phyloP scores from a whole-genome alignment of 768 basidiomycete species.

The Flagelloscypha sp. region DNA sequence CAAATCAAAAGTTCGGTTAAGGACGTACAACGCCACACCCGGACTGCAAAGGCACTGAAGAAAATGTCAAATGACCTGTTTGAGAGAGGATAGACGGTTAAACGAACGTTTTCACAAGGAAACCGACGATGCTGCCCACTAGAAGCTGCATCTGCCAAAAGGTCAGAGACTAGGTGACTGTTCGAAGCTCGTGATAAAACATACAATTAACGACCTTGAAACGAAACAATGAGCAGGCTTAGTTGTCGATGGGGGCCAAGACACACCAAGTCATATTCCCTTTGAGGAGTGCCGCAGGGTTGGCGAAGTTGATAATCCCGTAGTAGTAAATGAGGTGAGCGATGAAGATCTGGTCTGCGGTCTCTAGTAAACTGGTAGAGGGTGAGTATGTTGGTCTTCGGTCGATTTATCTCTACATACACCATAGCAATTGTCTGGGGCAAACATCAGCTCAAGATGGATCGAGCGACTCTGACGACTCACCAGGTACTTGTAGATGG shows the following conservation, averaged over 20 bases:
- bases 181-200: constrained; percentile 10
- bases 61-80: not conserved
- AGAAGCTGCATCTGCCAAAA: not conserved
- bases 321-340: constrained; percentile 52
- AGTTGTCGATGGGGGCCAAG: constrained; percentile 5
- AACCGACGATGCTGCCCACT: constrained; percentile 46
- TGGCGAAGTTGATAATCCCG: constrained; percentile 35
- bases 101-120: constrained; percentile 45
- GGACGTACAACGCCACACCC: constrained; percentile 57
- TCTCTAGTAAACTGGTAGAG: constrained; percentile 38
- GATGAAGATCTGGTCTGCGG: constrained; percentile 47
- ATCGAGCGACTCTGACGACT: constrained; percentile 16
- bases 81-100: constrained; percentile 1
- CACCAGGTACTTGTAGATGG: constrained; percentile 43
- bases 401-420: constrained; percentile 23
- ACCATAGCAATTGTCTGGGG: constrained; percentile 30
- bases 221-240: too few relatives aligned
- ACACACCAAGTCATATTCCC: constrained; percentile 40
- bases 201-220: constrained; percentile 43
- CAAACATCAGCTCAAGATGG: not conserved
- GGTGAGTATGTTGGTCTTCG: not conserved
- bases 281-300: constrained; percentile 24
- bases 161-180: not conserved
- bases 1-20: not conserved
- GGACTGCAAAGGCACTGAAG: constrained; percentile 44